Evolutionary conservation across 805 yeast genomes (phyloP).

Genomic region (Saccharomycopsis sp.): DNA sequence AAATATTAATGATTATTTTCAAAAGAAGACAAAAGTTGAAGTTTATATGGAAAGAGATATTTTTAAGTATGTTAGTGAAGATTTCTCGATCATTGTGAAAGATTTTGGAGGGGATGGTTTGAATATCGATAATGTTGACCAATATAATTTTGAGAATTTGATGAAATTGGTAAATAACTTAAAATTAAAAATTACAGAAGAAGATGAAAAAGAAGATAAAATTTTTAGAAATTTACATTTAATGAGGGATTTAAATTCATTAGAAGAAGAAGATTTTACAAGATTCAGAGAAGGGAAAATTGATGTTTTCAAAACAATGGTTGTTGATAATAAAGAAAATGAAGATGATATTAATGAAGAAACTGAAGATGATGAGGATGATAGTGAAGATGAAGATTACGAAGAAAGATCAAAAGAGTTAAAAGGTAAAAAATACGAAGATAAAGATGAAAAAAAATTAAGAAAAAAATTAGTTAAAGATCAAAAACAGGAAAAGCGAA

Average conservation of each 20-base stretch:
- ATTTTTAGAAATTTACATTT: conserved; percentile 74
- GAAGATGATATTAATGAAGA: conserved; percentile 27
- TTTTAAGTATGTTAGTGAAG: conserved; percentile 65
- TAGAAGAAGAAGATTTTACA: conserved; percentile 84
- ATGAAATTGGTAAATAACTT: conserved; percentile 35
- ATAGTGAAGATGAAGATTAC: conserved; percentile 28
- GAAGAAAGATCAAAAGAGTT: conserved; percentile 33
- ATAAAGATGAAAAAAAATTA: conserved; percentile 66
- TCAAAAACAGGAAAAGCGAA: conserved; percentile 67
- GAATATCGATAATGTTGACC: conserved; percentile 21
- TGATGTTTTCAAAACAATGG: conserved; percentile 60
- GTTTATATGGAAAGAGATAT: conserved; percentile 75
- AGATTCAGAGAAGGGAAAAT: conserved; percentile 73
- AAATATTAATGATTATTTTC: conserved; percentile 83
- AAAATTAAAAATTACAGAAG: conserved; percentile 45
- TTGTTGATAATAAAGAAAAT: conserved; percentile 29
- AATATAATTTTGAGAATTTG: conserved; percentile 32
- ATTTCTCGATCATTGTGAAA: conserved; percentile 25
- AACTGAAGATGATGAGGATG: conserved; percentile 25
- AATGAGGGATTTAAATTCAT: conserved; percentile 68
- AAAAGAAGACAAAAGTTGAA: conserved; percentile 55
- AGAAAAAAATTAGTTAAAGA: conserved; percentile 72
- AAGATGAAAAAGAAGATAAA: conserved; percentile 66
- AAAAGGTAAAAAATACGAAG: conserved; percentile 70
- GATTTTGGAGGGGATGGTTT: conserved; percentile 25